Evolutionary conservation across 1,284 basidiomycete genomes (phyloP).

Genomic region (Cryptococcus sp.): DNA sequence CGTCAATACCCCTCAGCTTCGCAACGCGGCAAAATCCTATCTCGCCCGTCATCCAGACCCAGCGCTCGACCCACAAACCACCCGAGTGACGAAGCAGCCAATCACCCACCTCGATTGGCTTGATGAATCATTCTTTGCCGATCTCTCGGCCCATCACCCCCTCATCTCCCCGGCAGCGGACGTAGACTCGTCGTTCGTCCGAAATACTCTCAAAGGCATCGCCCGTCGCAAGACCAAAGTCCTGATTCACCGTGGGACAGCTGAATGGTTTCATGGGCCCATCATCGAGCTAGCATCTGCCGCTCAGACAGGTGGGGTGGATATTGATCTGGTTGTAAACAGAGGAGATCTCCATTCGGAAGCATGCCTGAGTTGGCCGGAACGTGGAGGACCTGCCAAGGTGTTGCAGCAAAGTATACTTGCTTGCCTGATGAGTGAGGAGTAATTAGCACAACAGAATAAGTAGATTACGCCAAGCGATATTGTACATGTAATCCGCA

Average conservation of each 20-base stretch:
- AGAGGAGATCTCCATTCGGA: slow-evolving; percentile 12
- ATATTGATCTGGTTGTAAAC: slow-evolving; percentile 4
- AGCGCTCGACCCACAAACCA: neutral
- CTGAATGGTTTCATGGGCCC: slow-evolving; percentile 14
- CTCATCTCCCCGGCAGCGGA: slow-evolving; percentile 13
- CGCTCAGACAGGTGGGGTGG: slow-evolving; percentile 5
- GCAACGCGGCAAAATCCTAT: slow-evolving; percentile 17
- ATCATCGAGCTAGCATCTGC: neutral
- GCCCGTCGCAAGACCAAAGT: slow-evolving; percentile 3
- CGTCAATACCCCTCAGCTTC: slow-evolving; percentile 9
- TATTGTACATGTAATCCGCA: neutral
- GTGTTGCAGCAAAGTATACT: too few species aligned
- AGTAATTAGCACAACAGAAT: too few species aligned
- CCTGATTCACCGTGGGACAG: slow-evolving; percentile 13
- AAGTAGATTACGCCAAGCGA: too few species aligned
- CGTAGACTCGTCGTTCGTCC: slow-evolving; percentile 8
- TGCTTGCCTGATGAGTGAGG: too few species aligned
- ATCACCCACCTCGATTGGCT: slow-evolving; percentile 5
- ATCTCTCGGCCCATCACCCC: slow-evolving; percentile 14
- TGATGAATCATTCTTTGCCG: neutral
- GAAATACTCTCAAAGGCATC: neutral
- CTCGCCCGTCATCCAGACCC: slow-evolving; percentile 11
- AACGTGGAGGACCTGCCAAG: too few species aligned
- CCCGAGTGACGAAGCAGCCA: neutral
- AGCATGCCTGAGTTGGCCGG: slow-evolving; percentile 1